Conservation (phyloP, 805 yeast genomes). For the Suhomyces tanzawaensis region DNA sequence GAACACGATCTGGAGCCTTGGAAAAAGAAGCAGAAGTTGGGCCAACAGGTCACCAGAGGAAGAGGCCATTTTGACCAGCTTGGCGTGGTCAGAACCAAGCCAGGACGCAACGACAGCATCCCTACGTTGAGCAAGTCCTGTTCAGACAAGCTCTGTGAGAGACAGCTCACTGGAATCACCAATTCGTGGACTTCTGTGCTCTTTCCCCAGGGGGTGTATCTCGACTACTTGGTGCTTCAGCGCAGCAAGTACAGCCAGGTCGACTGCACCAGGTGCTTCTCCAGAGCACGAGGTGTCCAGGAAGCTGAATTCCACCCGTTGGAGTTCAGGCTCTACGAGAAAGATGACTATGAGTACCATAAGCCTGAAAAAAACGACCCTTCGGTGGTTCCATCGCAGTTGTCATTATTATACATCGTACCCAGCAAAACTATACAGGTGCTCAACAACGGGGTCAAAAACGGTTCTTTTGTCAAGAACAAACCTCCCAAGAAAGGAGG, state of each 20-base stretch:
- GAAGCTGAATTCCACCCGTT: conserved; percentile 14
- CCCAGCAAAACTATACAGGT: conserved; percentile 31
- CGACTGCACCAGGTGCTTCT: conserved; percentile 46
- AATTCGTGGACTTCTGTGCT: conserved; percentile 43
- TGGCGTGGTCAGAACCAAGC: conserved; percentile 85
- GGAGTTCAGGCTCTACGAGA: conserved; percentile 19
- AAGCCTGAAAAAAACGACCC: conserved; percentile 15
- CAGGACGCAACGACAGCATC: conserved; percentile 82
- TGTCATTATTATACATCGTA: conserved; percentile 27
- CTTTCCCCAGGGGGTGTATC: conserved; percentile 32
- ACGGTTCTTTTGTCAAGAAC: conserved; percentile 52
- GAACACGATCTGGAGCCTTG: conserved; percentile 20
- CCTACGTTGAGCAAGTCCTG: conserved; percentile 79
- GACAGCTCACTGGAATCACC: conserved; percentile 56
- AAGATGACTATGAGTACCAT: conserved; percentile 23
- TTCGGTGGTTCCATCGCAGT: conserved; percentile 25
- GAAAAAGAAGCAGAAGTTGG: conserved; percentile 10
- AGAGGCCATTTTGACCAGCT: conserved; percentile 51
- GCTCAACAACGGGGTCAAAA: conserved; percentile 57
- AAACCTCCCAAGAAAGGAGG: conserved; percentile 45
- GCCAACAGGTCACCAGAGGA: conserved; percentile 47
- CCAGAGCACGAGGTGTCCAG: conserved; percentile 13
- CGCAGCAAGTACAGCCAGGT: conserved; percentile 18
- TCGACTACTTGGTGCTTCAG: conserved; percentile 53
- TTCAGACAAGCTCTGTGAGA: conserved; percentile 73